Evolutionary conservation across 225 moss, liverwort and hornwort genomes (phyloP), one percentile per base, ranked within the genome.

Genomic region (Polytrichum commune): DNA sequence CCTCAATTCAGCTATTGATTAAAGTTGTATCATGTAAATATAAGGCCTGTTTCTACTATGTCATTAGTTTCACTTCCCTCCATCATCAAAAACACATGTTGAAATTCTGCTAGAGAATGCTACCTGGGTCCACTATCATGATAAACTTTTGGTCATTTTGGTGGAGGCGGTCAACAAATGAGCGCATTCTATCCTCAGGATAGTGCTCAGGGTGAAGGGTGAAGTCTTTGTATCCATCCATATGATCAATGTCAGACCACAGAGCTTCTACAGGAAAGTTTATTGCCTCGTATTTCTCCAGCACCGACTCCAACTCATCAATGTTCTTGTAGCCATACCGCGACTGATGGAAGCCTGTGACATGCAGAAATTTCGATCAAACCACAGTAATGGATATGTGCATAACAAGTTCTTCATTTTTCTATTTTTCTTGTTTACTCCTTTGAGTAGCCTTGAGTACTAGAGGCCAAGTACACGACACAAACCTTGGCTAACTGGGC

Each of bases 241-340:
- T 92, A 69, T 91, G 78, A 61, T 94, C 94, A 60, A 94, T 89
- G 75, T 94, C 94, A 2, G 80, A 76, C 94, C 94, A 94, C 7
- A 94, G 85, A 1, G 83, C 62, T 63, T 94, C 94, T 10, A 94
- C 80, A 0, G 93, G 93, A 58, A 94, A 91, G 0, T 82, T 63
- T 1, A 90, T 79, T 32, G 63, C 78, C 1, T 72, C 78, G 56
- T 90, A 94, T 24, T 77, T 82, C 35, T 66, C 33, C 60, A 89
- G 71, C 27, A 94, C 94, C 1, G 54, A 61, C 75, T 85, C 72
- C 5, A 94, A 65, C 57, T 86, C 85, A 16, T 76, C 83, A 27
- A 92, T 13, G 8, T 76, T 70, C 68, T 76, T 82, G 80, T 92
- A 92, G 4, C 94, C 94, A 67, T 74, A 94, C n/a, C 84, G 78